phyloP scores from a whole-genome alignment of 176 grass and related monocot genomes.

The Echinochloa phyllopogon region DNA sequence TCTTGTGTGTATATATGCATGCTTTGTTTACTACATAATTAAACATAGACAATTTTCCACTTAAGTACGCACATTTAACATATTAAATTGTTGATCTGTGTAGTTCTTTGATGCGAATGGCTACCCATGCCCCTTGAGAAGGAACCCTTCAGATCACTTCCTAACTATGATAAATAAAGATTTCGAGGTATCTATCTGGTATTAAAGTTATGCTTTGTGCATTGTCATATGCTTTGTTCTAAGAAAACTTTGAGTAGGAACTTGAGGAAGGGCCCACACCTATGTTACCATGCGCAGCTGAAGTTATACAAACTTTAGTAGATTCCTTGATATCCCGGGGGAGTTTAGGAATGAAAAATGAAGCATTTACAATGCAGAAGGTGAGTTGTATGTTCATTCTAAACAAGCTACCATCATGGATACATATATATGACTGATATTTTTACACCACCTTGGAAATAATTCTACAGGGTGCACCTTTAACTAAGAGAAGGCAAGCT shows the following conservation, averaged over 20 bases:
- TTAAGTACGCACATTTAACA: not conserved
- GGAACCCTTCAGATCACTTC: slow-evolving; percentile 70
- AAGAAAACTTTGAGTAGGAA: not conserved
- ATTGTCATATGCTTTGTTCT: not conserved
- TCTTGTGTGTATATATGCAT: not conserved
- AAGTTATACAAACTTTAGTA: slow-evolving; percentile 37
- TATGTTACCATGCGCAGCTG: not conserved
- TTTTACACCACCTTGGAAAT: not conserved
- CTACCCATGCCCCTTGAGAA: slow-evolving; percentile 60
- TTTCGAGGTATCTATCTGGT: slow-evolving; percentile 50
- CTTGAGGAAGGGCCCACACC: not conserved
- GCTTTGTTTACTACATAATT: not conserved
- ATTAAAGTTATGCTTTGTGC: not conserved
- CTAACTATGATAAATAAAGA: slow-evolving; percentile 71
- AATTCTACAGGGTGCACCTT: not conserved
- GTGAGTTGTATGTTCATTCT: not conserved
- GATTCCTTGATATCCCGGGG: not conserved
- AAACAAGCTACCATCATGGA: not conserved
- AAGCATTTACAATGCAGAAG: not conserved
- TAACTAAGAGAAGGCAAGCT: slow-evolving; percentile 39
- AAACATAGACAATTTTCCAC: not conserved
- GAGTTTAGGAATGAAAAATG: not conserved
- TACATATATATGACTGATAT: not conserved
- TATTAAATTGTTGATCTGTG: not conserved
- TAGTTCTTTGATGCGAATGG: slow-evolving; percentile 72